Conservation (phyloP, 495 filamentous ascomycete genomes). For the Astrothelium macrocarpum region DNA sequence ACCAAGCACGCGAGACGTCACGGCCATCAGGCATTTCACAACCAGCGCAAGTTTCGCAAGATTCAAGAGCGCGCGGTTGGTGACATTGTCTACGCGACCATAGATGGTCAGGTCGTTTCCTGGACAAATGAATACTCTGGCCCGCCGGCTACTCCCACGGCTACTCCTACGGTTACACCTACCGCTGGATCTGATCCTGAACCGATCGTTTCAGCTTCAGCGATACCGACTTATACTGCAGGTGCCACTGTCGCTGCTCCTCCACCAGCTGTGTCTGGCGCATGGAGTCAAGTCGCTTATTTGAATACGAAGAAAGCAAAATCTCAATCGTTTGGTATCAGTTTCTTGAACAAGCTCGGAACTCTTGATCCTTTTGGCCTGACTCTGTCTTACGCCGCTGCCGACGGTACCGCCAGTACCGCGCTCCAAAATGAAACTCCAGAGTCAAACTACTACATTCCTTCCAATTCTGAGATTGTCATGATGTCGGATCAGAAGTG, state of each 20-base stretch:
- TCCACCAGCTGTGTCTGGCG: conserved; percentile 3
- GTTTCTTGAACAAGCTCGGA: conserved; percentile 3
- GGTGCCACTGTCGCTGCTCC: not conserved
- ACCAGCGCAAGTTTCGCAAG: conserved; percentile 15
- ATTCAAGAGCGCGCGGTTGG: conserved; percentile 16
- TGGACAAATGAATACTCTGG: conserved; percentile 58
- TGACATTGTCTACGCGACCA: conserved; percentile 46
- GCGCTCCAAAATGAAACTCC: conserved; percentile 24
- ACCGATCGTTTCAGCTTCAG: conserved; percentile 17
- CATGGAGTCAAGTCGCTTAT: not conserved
- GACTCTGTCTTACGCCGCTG: conserved; percentile 51
- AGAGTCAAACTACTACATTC: conserved; percentile 6
- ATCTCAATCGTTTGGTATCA: not conserved
- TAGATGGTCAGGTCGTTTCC: conserved; percentile 49
- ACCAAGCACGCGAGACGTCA: conserved; percentile 29
- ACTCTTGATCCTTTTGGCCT: conserved; percentile 42
- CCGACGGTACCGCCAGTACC: conserved; percentile 40
- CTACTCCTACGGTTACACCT: no score
- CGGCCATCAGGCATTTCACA: conserved; percentile 32
- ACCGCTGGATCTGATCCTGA: conserved; percentile 16
- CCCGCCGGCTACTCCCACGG: conserved; percentile 19
- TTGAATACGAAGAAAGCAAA: not conserved
- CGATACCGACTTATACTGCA: not conserved
- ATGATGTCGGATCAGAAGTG: conserved; percentile 52
- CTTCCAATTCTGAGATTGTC: conserved; percentile 51